A percentile compares a stretch with the other conserved stretches of the same genome.
Evolutionary conservation across 495 filamentous ascomycete genomes (phyloP).

Genomic region (Penicillium lividum): DNA sequence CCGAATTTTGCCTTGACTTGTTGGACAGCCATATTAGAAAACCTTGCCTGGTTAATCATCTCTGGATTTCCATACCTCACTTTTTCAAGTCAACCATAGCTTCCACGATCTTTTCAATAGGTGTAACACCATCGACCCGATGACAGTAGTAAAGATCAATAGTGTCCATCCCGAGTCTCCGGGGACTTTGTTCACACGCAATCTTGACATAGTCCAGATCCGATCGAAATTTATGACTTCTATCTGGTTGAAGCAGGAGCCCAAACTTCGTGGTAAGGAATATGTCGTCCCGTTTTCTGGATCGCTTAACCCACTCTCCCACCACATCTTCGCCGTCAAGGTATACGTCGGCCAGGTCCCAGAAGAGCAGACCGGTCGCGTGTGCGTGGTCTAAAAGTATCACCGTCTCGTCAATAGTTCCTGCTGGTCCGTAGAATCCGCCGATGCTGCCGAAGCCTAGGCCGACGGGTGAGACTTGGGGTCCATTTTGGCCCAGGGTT

Average conservation of each 20-base stretch:
- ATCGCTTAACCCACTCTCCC: constrained; percentile 57
- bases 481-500: constrained; percentile 53
- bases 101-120: constrained; percentile 62
- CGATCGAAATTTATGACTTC: constrained; percentile 32
- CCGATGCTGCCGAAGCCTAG: constrained; percentile 57
- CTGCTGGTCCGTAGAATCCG: constrained; percentile 46
- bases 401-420: constrained; percentile 32
- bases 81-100: constrained; percentile 54
- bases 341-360: constrained; percentile 59
- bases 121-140: constrained; percentile 39
- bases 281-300: constrained; percentile 56
- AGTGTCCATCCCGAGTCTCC: constrained; percentile 51
- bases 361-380: constrained; percentile 55
- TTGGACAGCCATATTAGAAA: background rate
- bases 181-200: constrained; percentile 53
- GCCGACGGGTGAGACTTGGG: constrained; percentile 52
- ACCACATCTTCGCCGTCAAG: constrained; percentile 48
- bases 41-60: background rate
- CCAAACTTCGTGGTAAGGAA: constrained; percentile 62
- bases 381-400: constrained; percentile 45
- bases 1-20: constrained; percentile 51
- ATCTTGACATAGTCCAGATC: constrained; percentile 54
- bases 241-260: constrained; percentile 14
- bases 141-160: constrained; percentile 64
- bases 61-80: constrained; percentile 43